These are phyloP conservation scores for Lactarius hengduanensis DNA, from an alignment of 768 basidiomycete genomes.

Conservation along the genomic window DNA sequence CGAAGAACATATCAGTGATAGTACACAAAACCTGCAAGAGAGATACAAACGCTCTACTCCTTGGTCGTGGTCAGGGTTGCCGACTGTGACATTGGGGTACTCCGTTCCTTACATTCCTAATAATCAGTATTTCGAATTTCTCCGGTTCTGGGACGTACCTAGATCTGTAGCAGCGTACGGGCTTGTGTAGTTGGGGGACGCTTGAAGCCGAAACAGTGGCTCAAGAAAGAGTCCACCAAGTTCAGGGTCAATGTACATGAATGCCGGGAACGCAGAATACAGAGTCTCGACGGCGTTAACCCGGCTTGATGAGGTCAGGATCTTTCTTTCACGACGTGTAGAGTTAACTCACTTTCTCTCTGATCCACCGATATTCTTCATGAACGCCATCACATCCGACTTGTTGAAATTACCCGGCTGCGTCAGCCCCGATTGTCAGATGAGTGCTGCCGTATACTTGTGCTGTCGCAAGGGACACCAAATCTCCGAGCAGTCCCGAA, in stretches of 20 bases:
- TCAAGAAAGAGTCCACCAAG: slow-evolving; percentile 39
- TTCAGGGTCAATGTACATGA: slow-evolving; percentile 53
- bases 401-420: slow-evolving; percentile 51
- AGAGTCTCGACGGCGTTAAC: slow-evolving; percentile 56
- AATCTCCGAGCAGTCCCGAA: slow-evolving; percentile 48
- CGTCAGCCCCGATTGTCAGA: background rate
- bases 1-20: background rate
- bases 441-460: too few relatives aligned
- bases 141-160: slow-evolving; percentile 12
- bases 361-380: slow-evolving; percentile 36
- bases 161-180: slow-evolving; percentile 28
- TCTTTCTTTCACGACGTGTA: background rate
- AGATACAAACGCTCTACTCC: slow-evolving; percentile 19
- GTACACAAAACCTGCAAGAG: too few relatives aligned
- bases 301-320: slow-evolving; percentile 10
- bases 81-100: slow-evolving; percentile 11
- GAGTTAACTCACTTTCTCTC: background rate
- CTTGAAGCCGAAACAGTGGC: slow-evolving; percentile 31
- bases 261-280: slow-evolving; percentile 48
- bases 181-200: slow-evolving; percentile 19
- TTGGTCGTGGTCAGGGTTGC: background rate
- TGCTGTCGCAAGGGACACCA: slow-evolving; percentile 49
- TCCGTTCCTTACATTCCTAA: background rate
- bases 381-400: slow-evolving; percentile 50
- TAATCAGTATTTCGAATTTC: background rate